Percentiles rank a stretch among this genome's conserved stretches.
phyloP scores from a whole-genome alignment of 176 grass and related monocot genomes.

The Ensete ventricosum region DNA sequence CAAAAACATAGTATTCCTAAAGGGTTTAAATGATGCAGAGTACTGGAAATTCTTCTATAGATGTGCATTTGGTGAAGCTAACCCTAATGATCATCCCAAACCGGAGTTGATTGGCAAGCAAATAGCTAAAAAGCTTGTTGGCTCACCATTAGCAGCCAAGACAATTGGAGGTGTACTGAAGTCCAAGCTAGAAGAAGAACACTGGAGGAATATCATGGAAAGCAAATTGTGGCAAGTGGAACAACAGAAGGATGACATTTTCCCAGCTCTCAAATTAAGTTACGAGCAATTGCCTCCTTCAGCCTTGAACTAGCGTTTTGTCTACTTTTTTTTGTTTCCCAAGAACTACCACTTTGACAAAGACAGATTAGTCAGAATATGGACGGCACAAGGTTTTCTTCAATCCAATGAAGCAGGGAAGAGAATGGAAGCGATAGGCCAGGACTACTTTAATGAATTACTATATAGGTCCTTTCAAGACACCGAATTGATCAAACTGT shows the following conservation, averaged over 20 bases:
- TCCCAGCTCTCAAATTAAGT: slow-evolving; percentile 37
- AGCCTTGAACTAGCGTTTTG: slow-evolving; percentile 40
- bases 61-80: slow-evolving; percentile 26
- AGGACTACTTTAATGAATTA: slow-evolving; percentile 28
- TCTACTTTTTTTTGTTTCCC: slow-evolving; percentile 42
- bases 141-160: slow-evolving; percentile 38
- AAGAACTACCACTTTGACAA: slow-evolving; percentile 21
- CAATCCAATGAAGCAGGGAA: not conserved
- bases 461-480: slow-evolving; percentile 27
- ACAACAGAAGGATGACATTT: slow-evolving; percentile 34
- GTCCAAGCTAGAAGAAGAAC: slow-evolving; percentile 3
- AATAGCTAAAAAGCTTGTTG: slow-evolving; percentile 25
- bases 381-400: slow-evolving; percentile 46
- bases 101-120: slow-evolving; percentile 15
- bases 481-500: not conserved
- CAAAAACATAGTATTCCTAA: slow-evolving; percentile 5
- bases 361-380: slow-evolving; percentile 27
- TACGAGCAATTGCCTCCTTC: slow-evolving; percentile 30
- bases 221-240: slow-evolving; percentile 32
- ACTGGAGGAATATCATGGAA: slow-evolving; percentile 27
- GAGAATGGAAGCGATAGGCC: slow-evolving; percentile 22
- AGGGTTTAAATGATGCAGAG: slow-evolving; percentile 26
- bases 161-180: slow-evolving; percentile 23
- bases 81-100: slow-evolving; percentile 12
- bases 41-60: slow-evolving; percentile 18